Conservation (phyloP, 2,329 filamentous ascomycete genomes). For the Colletotrichum salicis region DNA sequence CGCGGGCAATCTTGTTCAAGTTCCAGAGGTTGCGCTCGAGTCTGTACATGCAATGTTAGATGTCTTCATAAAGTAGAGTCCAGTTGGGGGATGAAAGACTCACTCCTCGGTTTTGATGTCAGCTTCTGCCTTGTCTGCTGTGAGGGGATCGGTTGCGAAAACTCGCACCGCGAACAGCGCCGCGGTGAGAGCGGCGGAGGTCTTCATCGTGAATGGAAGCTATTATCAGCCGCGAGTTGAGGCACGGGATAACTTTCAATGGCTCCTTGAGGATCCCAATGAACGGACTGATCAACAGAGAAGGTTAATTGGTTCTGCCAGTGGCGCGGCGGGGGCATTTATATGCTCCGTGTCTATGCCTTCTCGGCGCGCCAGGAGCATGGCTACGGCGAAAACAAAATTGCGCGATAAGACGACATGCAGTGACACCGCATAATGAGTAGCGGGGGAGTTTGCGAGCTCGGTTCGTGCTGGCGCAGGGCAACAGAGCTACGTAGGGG, state of each 20-base stretch:
- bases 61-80: not conserved
- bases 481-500: not conserved
- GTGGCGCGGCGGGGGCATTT: not conserved
- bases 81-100: constrained; percentile 26
- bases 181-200: constrained; percentile 30
- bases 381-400: not conserved
- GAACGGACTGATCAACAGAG: constrained; percentile 22
- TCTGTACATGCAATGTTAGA: constrained; percentile 43
- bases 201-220: constrained; percentile 34
- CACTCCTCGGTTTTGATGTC: constrained; percentile 52
- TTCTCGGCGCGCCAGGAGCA: constrained; percentile 21
- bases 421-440: not conserved
- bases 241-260: not conserved
- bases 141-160: constrained; percentile 45
- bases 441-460: not conserved
- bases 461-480: constrained; percentile 6
- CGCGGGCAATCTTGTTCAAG: constrained; percentile 63
- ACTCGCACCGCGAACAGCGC: constrained; percentile 31
- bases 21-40: constrained; percentile 64
- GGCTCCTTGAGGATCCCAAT: constrained; percentile 21
- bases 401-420: constrained; percentile 33
- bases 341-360: constrained; percentile 15
- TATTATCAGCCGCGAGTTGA: constrained; percentile 6
- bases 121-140: constrained; percentile 51
- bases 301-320: fast-evolving